Evolutionary conservation across 257 asterid genomes (phyloP).

Genomic region (Lycium ferocissimum): DNA sequence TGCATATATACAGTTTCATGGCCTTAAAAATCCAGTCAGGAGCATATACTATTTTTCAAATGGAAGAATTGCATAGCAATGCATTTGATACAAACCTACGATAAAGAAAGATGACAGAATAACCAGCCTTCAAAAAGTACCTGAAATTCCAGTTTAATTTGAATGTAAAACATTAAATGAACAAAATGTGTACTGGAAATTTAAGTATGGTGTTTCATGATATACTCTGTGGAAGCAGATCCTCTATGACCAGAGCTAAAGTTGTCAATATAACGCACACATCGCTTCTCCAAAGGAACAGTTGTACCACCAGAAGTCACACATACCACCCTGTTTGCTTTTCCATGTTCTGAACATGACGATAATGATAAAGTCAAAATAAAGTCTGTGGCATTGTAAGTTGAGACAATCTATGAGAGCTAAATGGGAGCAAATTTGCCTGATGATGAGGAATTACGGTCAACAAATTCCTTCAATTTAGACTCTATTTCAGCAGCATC

Average conservation of each 20-base stretch:
- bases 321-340: constrained; percentile 66
- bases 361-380: not conserved
- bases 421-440: constrained; percentile 46
- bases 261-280: constrained; percentile 94
- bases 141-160: constrained; percentile 49
- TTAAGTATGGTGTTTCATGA: constrained; percentile 23
- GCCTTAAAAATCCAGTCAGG: not conserved
- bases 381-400: not conserved
- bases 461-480: constrained; percentile 56
- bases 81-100: constrained; percentile 63
- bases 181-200: not conserved
- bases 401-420: not conserved
- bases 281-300: constrained; percentile 90
- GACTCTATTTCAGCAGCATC: constrained; percentile 58
- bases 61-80: not conserved
- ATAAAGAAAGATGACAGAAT: constrained; percentile 84
- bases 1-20: constrained; percentile 41
- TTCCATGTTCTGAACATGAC: constrained; percentile 50
- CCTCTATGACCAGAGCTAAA: constrained; percentile 98
- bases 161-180: not conserved
- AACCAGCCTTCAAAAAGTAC: constrained; percentile 87
- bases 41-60: not conserved
- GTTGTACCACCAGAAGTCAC: constrained; percentile 98
- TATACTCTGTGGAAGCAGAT: constrained; percentile 96
- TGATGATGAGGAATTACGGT: constrained; percentile 42